Evolutionary conservation across 192 early-diverging fungal species (phyloP).

Genomic region (Backusella tarrabulga): DNA sequence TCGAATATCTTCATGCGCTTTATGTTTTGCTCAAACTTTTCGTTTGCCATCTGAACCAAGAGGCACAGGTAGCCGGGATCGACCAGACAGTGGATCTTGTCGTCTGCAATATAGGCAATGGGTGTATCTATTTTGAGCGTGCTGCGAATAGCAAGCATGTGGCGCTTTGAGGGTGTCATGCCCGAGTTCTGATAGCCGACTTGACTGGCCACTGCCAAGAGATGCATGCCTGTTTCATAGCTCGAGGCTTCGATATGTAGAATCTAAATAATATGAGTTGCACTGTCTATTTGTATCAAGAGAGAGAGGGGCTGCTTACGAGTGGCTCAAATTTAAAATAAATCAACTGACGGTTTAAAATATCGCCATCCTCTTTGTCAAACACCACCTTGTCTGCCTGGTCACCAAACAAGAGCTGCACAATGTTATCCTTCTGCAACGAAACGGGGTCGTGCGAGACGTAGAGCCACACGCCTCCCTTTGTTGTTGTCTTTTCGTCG

Average conservation of each 20-base stretch:
- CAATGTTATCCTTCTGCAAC: conserved; percentile 20
- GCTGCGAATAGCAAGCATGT: conserved; percentile 53
- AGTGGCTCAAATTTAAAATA: conserved; percentile 58
- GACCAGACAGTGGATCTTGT: conserved; percentile 43
- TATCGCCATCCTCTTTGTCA: not conserved
- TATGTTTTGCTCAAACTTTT: conserved; percentile 45
- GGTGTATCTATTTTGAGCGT: conserved; percentile 52
- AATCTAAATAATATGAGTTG: conserved; percentile 27
- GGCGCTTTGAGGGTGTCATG: conserved; percentile 44
- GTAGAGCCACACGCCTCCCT: conserved; percentile 49
- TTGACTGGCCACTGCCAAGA: conserved; percentile 43
- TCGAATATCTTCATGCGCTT: conserved; percentile 25
- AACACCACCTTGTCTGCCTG: conserved; percentile 14
- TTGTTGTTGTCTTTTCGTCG: conserved; percentile 32
- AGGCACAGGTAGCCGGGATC: conserved; percentile 39
- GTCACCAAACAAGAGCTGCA: conserved; percentile 36
- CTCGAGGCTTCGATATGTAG: conserved; percentile 53
- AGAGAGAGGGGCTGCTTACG: conserved; percentile 32
- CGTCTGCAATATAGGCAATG: conserved; percentile 43
- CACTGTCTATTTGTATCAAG: not conserved
- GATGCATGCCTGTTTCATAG: conserved; percentile 42
- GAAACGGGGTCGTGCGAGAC: conserved; percentile 48
- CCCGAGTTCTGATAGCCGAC: conserved; percentile 54
- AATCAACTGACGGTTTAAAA: conserved; percentile 28
- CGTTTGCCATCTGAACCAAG: conserved; percentile 41